These are phyloP conservation scores for Gossypium schwendimanii DNA, from an alignment of 441 rosid genomes.

Conservation along the genomic window DNA sequence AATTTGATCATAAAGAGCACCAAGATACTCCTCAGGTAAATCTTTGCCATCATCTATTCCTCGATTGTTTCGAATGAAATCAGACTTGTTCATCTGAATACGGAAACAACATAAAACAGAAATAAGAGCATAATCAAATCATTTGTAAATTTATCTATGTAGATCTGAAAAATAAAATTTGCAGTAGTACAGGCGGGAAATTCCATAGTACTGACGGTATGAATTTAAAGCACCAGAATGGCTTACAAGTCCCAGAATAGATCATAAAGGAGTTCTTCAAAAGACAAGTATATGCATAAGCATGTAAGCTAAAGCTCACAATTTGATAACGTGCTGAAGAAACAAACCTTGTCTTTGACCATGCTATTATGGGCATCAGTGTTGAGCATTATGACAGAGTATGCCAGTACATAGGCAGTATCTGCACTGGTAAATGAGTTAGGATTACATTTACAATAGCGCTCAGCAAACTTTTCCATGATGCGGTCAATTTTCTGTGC, in stretches of 20 bases:
- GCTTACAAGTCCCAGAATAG: background rate
- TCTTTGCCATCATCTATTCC: constrained; percentile 98
- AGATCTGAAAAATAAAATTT: background rate
- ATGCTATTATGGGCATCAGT: constrained; percentile 96
- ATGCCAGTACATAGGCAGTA: constrained; percentile 97
- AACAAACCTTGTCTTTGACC: constrained; percentile 96
- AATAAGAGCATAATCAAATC: constrained; percentile 20
- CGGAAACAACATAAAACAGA: constrained; percentile 25
- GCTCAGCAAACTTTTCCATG: constrained; percentile 98
- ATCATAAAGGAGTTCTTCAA: background rate
- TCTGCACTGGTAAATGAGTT: constrained; percentile 91
- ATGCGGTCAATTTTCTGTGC: constrained; percentile 99
- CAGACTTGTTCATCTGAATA: constrained; percentile 82
- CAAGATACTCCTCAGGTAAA: constrained; percentile 84
- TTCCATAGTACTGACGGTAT: background rate
- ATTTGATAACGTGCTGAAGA: constrained; percentile 14
- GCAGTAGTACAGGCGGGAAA: background rate
- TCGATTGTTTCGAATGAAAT: constrained; percentile 80
- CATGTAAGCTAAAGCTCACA: constrained; percentile 6
- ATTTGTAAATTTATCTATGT: constrained; percentile 1
- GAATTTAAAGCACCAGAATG: background rate
- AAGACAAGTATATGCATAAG: background rate
- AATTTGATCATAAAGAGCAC: constrained; percentile 82
- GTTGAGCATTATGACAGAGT: constrained; percentile 97
- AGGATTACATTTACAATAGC: constrained; percentile 94